A percentile compares a stretch with the other conserved stretches of the same genome.
These are phyloP conservation scores for Daldinia childiae DNA, from an alignment of 495 filamentous ascomycete genomes.

Conservation along the genomic window DNA sequence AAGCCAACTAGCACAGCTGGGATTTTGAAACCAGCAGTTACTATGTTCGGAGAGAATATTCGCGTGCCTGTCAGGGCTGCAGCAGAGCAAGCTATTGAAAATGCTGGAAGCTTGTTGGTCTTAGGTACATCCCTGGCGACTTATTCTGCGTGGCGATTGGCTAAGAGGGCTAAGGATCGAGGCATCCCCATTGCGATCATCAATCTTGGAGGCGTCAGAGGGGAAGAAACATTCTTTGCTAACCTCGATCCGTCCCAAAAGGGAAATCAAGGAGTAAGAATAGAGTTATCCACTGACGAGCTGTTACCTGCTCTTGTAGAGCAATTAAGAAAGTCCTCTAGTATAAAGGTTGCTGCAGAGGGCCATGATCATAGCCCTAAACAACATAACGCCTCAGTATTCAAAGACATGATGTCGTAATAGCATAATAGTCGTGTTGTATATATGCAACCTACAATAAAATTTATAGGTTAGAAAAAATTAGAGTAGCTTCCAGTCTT, in stretches of 20 bases:
- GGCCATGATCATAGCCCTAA: constrained; percentile 22
- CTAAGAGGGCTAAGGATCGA: constrained; percentile 79
- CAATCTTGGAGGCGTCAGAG: constrained; percentile 84
- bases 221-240: constrained; percentile 75
- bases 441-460: constrained; percentile 36
- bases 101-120: constrained; percentile 76
- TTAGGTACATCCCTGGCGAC: constrained; percentile 91
- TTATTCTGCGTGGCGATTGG: constrained; percentile 92
- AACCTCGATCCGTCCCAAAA: constrained; percentile 56
- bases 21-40: constrained; percentile 88
- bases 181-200: constrained; percentile 87
- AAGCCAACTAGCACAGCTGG: constrained; percentile 72
- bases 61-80: constrained; percentile 68
- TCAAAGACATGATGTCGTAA: constrained; percentile 63
- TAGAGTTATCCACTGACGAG: constrained; percentile 63
- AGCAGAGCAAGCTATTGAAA: constrained; percentile 84
- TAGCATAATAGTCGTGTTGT: constrained; percentile 15
- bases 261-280: constrained; percentile 60
- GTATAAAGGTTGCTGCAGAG: constrained; percentile 11
- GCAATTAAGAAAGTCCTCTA: constrained; percentile 43
- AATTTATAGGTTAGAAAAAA: constrained; percentile 50
- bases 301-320: constrained; percentile 64
- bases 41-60: constrained; percentile 96
- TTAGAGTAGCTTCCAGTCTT: constrained; percentile 45
- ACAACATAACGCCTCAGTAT: constrained; percentile 47